Base-by-base conservation (phyloP, 257 asterid genomes). In the Nicotiana attenuata region DNA sequence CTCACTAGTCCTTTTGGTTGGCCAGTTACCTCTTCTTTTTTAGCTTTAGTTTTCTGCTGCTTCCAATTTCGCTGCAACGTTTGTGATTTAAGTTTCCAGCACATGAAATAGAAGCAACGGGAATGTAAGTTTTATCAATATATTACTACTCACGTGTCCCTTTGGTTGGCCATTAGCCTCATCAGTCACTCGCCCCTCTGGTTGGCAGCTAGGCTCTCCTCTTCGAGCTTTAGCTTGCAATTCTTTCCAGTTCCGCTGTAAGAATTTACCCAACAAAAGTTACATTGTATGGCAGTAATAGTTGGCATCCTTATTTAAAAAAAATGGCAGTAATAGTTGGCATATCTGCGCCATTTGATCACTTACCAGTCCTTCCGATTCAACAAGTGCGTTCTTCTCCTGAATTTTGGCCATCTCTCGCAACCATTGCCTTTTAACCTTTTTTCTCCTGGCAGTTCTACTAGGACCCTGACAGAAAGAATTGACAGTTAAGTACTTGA, bases 381-480 rank as follows among this genome's bases (percentile, higher is more conserved):
- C 92, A 52, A 91, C 82, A 73, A 66, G 86, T 14, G 85, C 76
- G 85, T 90, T 91, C 81, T 82, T 88, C 90, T 87, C 90, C 90
- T 86, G 90, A 84, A 94, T 91, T 87, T 96, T 92, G 61, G 89
- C 89, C 98, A 94, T 91, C 87, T 94, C 98, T 56, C 86, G 87
- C 87, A 92, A 76, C 95, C 93, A 92, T 33, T 29, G 84, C 85
- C 98, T 88, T 87, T 92, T 93, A 47, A 81, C 86, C 68, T 80
- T 59, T 84, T 92, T 90, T 78, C 99, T 90, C 82, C 90, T 85
- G 75, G 98, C 94, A 90, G 93, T 92, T 88, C 98, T 93, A 88
- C 99, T 95, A 80, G 92, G 92, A 47, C 41, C 84, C 99, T 95
- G 87, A 41, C 61, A 81, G 52, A 71, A 11, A 52, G 38, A 45